A percentile compares a stretch with the other conserved stretches of the same genome.
Evolutionary conservation across 306 rosid genomes (phyloP).

Genomic region (Malus sieversii): DNA sequence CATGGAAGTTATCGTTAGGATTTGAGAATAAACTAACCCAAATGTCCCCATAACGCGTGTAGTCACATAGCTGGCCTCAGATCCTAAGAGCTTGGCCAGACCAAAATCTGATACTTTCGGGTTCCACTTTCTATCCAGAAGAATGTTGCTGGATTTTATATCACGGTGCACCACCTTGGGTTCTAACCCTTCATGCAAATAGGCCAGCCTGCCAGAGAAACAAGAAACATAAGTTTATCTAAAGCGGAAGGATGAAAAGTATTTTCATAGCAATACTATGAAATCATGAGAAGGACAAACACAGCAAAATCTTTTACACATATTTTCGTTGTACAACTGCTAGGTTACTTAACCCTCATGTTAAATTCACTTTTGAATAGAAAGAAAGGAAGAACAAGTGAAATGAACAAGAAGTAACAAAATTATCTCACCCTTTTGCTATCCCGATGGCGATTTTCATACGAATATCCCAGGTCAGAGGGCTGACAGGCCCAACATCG

Average conservation of each 20-base stretch:
- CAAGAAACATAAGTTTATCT: slow-evolving; percentile 5
- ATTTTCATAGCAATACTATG: neutral
- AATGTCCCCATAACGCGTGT: slow-evolving; percentile 99
- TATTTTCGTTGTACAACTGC: neutral
- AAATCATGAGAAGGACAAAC: neutral
- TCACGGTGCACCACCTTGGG: slow-evolving; percentile 99
- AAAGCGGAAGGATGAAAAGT: neutral
- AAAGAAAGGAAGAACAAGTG: neutral
- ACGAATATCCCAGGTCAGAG: slow-evolving; percentile 88
- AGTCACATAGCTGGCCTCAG: slow-evolving; percentile 77
- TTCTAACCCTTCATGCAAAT: slow-evolving; percentile 94
- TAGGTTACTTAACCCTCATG: neutral
- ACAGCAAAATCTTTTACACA: neutral
- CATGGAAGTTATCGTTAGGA: slow-evolving; percentile 1
- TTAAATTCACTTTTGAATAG: neutral
- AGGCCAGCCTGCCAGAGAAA: slow-evolving; percentile 60
- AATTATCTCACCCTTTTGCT: slow-evolving; percentile 71
- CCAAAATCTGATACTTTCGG: slow-evolving; percentile 95
- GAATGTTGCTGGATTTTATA: slow-evolving; percentile 90
- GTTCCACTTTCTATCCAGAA: slow-evolving; percentile 82
- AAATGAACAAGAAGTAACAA: slow-evolving; percentile 1
- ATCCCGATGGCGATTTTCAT: slow-evolving; percentile 80
- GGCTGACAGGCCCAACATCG: slow-evolving; percentile 82
- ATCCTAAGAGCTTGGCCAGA: slow-evolving; percentile 86
- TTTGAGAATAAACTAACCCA: slow-evolving; percentile 43